Base-by-base conservation (phyloP, 176 grass and related monocot species). In the Cocos nucifera region DNA sequence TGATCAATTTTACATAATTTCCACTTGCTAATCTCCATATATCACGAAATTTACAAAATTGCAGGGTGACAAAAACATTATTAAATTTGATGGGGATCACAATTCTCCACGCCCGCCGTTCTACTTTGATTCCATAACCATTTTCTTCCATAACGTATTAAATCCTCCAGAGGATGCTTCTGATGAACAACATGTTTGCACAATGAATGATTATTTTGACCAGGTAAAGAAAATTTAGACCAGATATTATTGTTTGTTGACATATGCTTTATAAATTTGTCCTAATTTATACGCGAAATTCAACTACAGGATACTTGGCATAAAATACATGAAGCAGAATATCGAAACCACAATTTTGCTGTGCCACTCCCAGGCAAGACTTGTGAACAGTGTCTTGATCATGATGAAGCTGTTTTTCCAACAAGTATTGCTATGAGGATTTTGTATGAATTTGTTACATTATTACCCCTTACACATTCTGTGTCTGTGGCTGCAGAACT, bases 1-100 rank as follows among this genome's bases (percentile, higher is more conserved):
- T 10, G 35, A 44, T 44, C 22, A 17, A 21, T 56, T 22, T 14
- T 4, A 56, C 55, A 70, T 85, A 25, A 22, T 71, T 53, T 59
- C 17, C 66, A n/a, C 53, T 44, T 44, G 9, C 12, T 44, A 44
- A 12, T 44, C 35, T 44, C 9, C 10, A 12, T 44, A 12, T 44
- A 12, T 44, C 35, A 44, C 29, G 4, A 62, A 66, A 73, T 67
- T 58, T 73, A 26, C 20, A 16, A 51, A 73, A 26, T 66, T 88
- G 76, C 69, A 98, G 93, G 93, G 93, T 62, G 93, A 98, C 53
- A 98, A 98, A 80, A 98, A 98, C 76, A 98, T 98, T 51, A 98
- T 98, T 70, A 98, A 98, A 85, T 98, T 98, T 63, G 93, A 92
- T 1, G 93, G 93, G 61, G 93, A 98, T 29, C 93, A 98, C 73